Percentiles rank a stretch among this genome's conserved stretches.
These are phyloP conservation scores for Xylaria intraflava DNA, from an alignment of 495 filamentous ascomycete genomes.

Conservation along the genomic window DNA sequence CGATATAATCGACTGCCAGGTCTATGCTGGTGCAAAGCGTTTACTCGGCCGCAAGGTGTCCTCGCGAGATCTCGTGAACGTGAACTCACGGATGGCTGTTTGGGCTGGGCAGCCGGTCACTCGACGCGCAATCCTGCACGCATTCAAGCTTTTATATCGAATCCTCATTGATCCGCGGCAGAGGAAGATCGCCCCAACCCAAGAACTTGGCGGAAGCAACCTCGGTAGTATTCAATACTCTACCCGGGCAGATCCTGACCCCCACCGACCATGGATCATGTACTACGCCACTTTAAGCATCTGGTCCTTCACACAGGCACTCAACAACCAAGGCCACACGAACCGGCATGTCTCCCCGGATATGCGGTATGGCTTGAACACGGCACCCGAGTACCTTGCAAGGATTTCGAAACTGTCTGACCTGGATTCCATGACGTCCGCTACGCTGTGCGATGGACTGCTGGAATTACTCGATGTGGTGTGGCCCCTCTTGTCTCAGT, in stretches of 20 bases:
- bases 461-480: slow-evolving; percentile 39
- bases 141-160: slow-evolving; percentile 73
- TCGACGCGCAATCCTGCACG: slow-evolving; percentile 85
- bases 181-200: slow-evolving; percentile 19
- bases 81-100: slow-evolving; percentile 69
- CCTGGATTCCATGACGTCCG: slow-evolving; percentile 28
- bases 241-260: slow-evolving; percentile 76
- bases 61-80: slow-evolving; percentile 67
- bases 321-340: slow-evolving; percentile 48
- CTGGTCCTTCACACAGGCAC: slow-evolving; percentile 85
- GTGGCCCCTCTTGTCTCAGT: slow-evolving; percentile 33
- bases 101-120: slow-evolving; percentile 84
- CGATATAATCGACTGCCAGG: slow-evolving; percentile 90
- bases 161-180: slow-evolving; percentile 57
- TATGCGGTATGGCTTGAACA: neutral
- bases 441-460: slow-evolving; percentile 34
- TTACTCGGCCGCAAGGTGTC: slow-evolving; percentile 82
- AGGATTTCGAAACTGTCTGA: slow-evolving; percentile 32
- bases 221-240: slow-evolving; percentile 50
- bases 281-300: slow-evolving; percentile 88
- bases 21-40: slow-evolving; percentile 78
- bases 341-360: slow-evolving; percentile 15
- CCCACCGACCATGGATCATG: slow-evolving; percentile 93
- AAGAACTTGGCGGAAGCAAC: slow-evolving; percentile 22
- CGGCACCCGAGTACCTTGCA: slow-evolving; percentile 35